Evolutionary conservation across 2,329 filamentous ascomycete species (phyloP).

Genomic region (Xylariomycetidae sp.): DNA sequence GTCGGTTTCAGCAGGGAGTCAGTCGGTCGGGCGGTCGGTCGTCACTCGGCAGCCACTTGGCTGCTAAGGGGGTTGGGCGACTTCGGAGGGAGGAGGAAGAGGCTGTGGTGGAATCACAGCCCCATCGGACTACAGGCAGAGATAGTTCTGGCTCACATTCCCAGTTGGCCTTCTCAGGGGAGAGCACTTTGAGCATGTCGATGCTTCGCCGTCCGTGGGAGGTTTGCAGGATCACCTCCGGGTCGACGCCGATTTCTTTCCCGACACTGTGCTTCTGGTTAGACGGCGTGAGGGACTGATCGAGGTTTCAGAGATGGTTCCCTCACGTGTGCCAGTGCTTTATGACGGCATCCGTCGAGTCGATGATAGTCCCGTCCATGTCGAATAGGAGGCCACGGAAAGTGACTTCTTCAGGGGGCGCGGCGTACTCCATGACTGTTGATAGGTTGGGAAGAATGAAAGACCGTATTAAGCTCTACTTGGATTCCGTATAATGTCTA

Average conservation of each 20-base stretch:
- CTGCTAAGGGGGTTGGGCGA: no score
- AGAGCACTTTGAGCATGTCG: constrained; percentile 73
- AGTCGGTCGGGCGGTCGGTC: no score
- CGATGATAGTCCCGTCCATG: constrained; percentile 80
- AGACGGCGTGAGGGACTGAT: constrained; percentile 1
- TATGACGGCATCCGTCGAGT: constrained; percentile 69
- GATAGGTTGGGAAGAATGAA: no score
- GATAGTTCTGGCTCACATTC: constrained; percentile 59
- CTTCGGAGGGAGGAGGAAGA: no score
- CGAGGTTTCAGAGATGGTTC: constrained; percentile 1
- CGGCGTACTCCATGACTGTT: constrained; percentile 34
- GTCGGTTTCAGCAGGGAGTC: no score
- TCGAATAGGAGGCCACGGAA: constrained; percentile 61
- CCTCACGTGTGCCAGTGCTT: constrained; percentile 70
- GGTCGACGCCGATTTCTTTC: constrained; percentile 75
- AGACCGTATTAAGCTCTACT: no score
- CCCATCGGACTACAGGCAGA: constrained; percentile 1
- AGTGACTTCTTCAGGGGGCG: constrained; percentile 38
- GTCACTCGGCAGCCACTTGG: no score
- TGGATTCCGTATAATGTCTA: no score
- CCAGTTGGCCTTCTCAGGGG: constrained; percentile 83
- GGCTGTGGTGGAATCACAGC: no score
- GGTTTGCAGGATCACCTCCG: constrained; percentile 78
- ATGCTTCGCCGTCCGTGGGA: constrained; percentile 89
- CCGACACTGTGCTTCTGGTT: constrained; percentile 52